These are phyloP conservation scores for Colletotrichum costaricense DNA, from an alignment of 2,329 filamentous ascomycete species.

Conservation along the genomic window DNA sequence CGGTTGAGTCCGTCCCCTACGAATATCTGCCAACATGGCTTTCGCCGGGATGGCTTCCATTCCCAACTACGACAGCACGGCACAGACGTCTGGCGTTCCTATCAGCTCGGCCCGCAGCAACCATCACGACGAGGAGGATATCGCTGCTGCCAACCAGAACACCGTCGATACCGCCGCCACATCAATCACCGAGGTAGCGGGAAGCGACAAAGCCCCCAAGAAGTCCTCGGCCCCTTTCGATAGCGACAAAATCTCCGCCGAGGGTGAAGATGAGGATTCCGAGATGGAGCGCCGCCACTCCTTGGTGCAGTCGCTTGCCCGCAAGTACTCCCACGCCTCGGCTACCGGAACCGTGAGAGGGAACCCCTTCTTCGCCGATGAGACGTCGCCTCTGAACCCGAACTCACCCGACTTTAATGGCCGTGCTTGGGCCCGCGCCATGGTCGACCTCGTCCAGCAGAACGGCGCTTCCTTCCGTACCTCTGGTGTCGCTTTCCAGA, in stretches of 20 bases:
- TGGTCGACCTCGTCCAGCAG: slow-evolving; percentile 63
- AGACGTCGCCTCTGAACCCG: slow-evolving; percentile 66
- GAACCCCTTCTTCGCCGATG: slow-evolving; percentile 64
- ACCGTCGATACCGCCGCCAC: slow-evolving; percentile 48
- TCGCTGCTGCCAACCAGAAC: slow-evolving; percentile 40
- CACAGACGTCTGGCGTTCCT: slow-evolving; percentile 54
- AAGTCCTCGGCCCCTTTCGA: slow-evolving; percentile 29
- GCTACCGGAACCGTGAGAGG: slow-evolving; percentile 43
- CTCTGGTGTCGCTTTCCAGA: slow-evolving; percentile 73
- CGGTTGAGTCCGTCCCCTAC: neutral
- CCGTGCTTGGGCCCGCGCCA: slow-evolving; percentile 69
- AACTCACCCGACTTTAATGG: slow-evolving; percentile 63
- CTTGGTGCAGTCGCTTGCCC: slow-evolving; percentile 66
- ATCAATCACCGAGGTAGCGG: slow-evolving; percentile 50
- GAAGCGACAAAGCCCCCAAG: slow-evolving; percentile 39
- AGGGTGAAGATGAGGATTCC: slow-evolving; percentile 49
- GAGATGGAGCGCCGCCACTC: slow-evolving; percentile 64
- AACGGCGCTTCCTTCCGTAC: slow-evolving; percentile 68
- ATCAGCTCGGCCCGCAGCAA: slow-evolving; percentile 39
- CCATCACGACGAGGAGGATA: slow-evolving; percentile 42
- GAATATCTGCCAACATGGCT: slow-evolving; percentile 47
- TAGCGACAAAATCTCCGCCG: slow-evolving; percentile 44
- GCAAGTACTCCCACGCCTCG: slow-evolving; percentile 64
- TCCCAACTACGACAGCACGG: slow-evolving; percentile 61
- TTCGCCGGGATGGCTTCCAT: slow-evolving; percentile 51